Percentiles rank a stretch among this genome's conserved stretches.
Conservation (phyloP, 192 early-diverging fungal species). For the Rhizophagus clarus region DNA sequence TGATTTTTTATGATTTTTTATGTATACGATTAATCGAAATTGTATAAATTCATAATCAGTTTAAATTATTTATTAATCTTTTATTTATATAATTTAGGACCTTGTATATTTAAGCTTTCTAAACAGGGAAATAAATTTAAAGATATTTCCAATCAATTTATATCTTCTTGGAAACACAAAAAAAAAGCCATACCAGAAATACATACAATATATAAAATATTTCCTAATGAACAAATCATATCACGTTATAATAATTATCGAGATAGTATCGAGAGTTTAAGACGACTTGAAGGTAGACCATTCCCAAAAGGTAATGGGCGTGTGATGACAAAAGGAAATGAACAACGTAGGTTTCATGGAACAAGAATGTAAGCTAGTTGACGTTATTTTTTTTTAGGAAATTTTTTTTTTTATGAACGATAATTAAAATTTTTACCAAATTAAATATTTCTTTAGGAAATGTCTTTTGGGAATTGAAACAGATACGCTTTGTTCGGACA, state of each 20-base stretch:
- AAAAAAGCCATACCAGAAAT: conserved; percentile 13
- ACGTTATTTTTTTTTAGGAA: not conserved
- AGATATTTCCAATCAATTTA: conserved; percentile 31
- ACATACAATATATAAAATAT: conserved; percentile 23
- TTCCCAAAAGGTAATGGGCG: conserved; percentile 30
- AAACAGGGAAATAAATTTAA: conserved; percentile 4
- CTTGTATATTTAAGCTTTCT: conserved; percentile 10
- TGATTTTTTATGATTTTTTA: not conserved
- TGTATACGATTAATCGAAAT: no score
- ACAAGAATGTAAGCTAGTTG: conserved; percentile 11
- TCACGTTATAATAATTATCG: conserved; percentile 26
- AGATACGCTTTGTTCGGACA: not conserved
- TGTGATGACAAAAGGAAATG: conserved; percentile 31
- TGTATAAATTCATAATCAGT: not conserved
- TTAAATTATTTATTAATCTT: not conserved
- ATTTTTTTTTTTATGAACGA: not conserved
- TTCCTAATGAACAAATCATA: not conserved
- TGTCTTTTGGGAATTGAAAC: not conserved
- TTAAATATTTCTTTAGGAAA: not conserved
- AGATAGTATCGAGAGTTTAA: conserved; percentile 4
- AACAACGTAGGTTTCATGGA: conserved; percentile 36
- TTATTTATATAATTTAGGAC: not conserved
- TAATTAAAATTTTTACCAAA: not conserved
- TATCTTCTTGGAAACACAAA: conserved; percentile 24
- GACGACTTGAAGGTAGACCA: conserved; percentile 10